These are phyloP conservation scores for Erythrophleum fordii DNA, from an alignment of 306 rosid genomes.

Conservation along the genomic window DNA sequence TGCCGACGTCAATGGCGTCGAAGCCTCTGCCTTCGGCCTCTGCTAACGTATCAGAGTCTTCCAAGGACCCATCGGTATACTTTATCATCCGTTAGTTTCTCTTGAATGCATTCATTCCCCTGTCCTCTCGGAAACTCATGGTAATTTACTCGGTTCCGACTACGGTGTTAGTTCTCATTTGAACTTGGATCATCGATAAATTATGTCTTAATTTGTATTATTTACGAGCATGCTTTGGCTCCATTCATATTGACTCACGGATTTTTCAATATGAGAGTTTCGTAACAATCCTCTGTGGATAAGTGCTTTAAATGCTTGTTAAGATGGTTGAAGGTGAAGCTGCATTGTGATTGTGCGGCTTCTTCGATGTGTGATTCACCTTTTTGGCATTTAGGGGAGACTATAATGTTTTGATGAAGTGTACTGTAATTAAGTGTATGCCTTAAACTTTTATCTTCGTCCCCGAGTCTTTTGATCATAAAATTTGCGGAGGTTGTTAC, in stretches of 20 bases:
- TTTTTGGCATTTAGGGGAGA: background rate
- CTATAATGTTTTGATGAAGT: background rate
- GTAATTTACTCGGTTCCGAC: background rate
- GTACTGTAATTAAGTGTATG: background rate
- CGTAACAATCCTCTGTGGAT: background rate
- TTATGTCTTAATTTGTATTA: background rate
- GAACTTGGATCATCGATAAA: background rate
- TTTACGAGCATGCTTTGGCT: background rate
- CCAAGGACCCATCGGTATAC: conserved; percentile 48
- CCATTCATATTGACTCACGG: background rate
- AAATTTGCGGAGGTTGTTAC: background rate
- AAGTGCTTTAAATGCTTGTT: background rate
- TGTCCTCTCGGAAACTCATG: background rate
- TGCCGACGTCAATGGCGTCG: conserved; percentile 63
- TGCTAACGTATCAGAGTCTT: conserved; percentile 43
- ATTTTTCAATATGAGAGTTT: background rate
- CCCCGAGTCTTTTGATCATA: background rate
- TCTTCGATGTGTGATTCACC: background rate
- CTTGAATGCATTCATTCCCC: background rate
- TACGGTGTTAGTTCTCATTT: background rate
- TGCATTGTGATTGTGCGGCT: background rate
- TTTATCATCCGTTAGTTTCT: background rate
- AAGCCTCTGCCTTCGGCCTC: conserved; percentile 53
- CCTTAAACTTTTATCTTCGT: background rate
- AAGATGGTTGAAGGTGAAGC: background rate